Evolutionary conservation across 2,329 filamentous ascomycete genomes (phyloP).

Genomic region (Phyllosticta citribraziliensis): DNA sequence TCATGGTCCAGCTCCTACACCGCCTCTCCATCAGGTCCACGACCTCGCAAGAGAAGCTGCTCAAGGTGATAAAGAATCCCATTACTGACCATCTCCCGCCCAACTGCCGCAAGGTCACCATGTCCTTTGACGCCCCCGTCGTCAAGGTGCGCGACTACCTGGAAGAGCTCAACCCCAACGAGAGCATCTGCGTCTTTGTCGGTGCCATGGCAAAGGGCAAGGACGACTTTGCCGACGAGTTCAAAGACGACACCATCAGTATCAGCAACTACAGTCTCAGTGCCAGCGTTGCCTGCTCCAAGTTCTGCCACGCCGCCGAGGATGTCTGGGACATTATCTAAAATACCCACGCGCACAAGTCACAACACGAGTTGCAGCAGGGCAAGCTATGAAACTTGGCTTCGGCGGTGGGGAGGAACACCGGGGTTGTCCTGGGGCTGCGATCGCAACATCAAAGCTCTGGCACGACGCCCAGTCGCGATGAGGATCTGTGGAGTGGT

Average conservation of each 20-base stretch:
- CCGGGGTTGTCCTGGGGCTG: constrained; percentile 30
- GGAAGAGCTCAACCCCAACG: constrained; percentile 63
- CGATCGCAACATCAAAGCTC: constrained; percentile 65
- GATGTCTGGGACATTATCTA: constrained; percentile 92
- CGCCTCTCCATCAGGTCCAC: constrained; percentile 92
- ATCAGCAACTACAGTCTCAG: constrained; percentile 98
- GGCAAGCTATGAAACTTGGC: constrained; percentile 4
- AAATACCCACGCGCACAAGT: constrained; percentile 18
- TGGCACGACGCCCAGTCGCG: constrained; percentile 33
- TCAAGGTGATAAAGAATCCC: constrained; percentile 96
- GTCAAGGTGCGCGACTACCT: constrained; percentile 87
- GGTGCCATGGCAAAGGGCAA: constrained; percentile 97
- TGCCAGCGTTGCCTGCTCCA: constrained; percentile 97
- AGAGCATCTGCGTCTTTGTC: constrained; percentile 96
- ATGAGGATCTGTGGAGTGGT: constrained; percentile 59
- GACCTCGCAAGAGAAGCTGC: constrained; percentile 92
- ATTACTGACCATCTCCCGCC: constrained; percentile 94
- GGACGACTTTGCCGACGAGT: constrained; percentile 88
- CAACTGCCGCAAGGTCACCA: constrained; percentile 94
- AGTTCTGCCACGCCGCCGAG: constrained; percentile 97
- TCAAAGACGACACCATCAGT: constrained; percentile 93
- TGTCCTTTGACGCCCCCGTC: constrained; percentile 86
- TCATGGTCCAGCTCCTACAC: constrained; percentile 97
- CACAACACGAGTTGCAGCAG: background rate
- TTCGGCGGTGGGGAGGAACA: constrained; percentile 7